Conservation (phyloP, 176 grass and related monocot species). For the Carex scoparia region DNA sequence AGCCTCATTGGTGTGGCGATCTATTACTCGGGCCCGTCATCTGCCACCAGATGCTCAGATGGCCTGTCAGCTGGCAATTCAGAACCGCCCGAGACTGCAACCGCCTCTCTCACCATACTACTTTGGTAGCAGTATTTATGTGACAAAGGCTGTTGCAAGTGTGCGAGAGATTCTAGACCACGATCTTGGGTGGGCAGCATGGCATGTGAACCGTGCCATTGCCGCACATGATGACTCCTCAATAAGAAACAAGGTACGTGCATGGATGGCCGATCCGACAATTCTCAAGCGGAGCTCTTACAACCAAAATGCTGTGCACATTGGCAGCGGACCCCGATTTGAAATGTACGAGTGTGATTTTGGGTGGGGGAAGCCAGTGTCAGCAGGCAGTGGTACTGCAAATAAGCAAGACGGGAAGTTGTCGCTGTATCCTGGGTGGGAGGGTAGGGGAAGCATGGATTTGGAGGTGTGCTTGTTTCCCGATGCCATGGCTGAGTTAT, state of each 20-base stretch:
- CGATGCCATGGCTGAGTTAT: slow-evolving; percentile 41
- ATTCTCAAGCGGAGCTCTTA: background rate
- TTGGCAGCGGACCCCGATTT: slow-evolving; percentile 61
- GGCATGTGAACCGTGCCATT: slow-evolving; percentile 33
- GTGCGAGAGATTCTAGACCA: slow-evolving; percentile 31
- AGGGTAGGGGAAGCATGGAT: slow-evolving; percentile 42
- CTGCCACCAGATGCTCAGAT: slow-evolving; percentile 24
- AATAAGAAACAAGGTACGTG: slow-evolving; percentile 29
- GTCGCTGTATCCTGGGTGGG: slow-evolving; percentile 37
- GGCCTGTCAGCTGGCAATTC: slow-evolving; percentile 22
- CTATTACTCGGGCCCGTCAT: slow-evolving; percentile 39
- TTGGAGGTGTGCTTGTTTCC: slow-evolving; percentile 39
- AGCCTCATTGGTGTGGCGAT: slow-evolving; percentile 43
- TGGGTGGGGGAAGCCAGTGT: slow-evolving; percentile 49
- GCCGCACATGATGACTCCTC: slow-evolving; percentile 34
- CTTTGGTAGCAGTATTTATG: slow-evolving; percentile 49
- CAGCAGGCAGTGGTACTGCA: slow-evolving; percentile 47
- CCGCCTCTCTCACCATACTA: slow-evolving; percentile 46
- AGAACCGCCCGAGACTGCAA: slow-evolving; percentile 48
- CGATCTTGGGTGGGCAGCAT: slow-evolving; percentile 25
- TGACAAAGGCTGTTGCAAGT: background rate
- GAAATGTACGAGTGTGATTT: slow-evolving; percentile 58
- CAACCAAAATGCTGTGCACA: slow-evolving; percentile 20
- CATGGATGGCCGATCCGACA: slow-evolving; percentile 32
- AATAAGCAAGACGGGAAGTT: slow-evolving; percentile 65